These are phyloP conservation scores for Crotalaria pallida DNA, from an alignment of 306 rosid species.

Conservation along the genomic window DNA sequence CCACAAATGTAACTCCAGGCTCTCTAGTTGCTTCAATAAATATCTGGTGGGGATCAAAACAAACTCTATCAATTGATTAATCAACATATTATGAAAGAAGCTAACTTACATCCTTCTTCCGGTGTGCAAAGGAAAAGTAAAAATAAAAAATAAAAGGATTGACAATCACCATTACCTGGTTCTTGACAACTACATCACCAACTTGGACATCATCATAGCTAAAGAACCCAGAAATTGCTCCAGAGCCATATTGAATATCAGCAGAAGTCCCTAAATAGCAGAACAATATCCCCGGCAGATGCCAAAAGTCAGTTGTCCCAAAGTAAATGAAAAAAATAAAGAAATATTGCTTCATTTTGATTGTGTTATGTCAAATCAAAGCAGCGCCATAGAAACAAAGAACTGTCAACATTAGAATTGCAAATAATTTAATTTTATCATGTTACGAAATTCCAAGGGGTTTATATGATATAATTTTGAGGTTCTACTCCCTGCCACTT, in stretches of 20 bases:
- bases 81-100: slow-evolving; percentile 2
- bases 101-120: not conserved
- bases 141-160: not conserved
- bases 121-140: not conserved
- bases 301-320: not conserved
- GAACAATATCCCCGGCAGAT: not conserved
- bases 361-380: not conserved
- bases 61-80: not conserved
- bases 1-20: slow-evolving; percentile 62
- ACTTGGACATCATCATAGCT: slow-evolving; percentile 67
- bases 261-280: slow-evolving; percentile 67
- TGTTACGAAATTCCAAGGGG: not conserved
- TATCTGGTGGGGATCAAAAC: slow-evolving; percentile 40
- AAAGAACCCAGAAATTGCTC: slow-evolving; percentile 85
- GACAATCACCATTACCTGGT: slow-evolving; percentile 50
- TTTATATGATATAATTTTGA: not conserved
- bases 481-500: not conserved
- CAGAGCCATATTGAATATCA: slow-evolving; percentile 80
- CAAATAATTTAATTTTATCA: not conserved
- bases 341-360: not conserved
- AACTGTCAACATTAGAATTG: not conserved
- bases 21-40: slow-evolving; percentile 82
- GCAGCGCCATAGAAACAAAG: not conserved
- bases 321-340: not conserved
- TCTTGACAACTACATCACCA: slow-evolving; percentile 58